Percentiles rank a stretch among this genome's conserved stretches.
phyloP scores from a whole-genome alignment of 805 yeast species.

The Pichia occidentalis region DNA sequence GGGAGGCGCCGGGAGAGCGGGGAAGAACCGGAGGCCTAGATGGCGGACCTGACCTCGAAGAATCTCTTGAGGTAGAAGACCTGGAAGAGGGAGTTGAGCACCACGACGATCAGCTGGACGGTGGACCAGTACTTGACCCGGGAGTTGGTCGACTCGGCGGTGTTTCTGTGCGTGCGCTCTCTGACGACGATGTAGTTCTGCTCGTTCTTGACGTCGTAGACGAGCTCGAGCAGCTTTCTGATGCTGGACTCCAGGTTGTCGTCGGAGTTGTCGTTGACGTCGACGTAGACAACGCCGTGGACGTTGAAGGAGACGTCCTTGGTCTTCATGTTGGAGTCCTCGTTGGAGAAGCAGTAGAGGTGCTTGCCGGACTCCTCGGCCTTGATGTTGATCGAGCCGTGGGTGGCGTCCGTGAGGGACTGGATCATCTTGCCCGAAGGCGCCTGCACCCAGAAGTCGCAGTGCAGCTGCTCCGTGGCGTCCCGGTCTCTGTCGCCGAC shows the following conservation, averaged over 20 bases:
- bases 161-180: constrained; percentile 96
- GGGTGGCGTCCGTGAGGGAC: constrained; percentile 53
- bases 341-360: constrained; percentile 89
- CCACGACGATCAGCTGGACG: constrained; percentile 82
- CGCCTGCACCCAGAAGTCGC: constrained; percentile 52
- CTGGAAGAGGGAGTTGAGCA: constrained; percentile 83
- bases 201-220: constrained; percentile 86
- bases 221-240: constrained; percentile 62
- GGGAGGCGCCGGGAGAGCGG: too few relatives aligned
- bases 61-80: constrained; percentile 89
- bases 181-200: constrained; percentile 89
- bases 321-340: constrained; percentile 60
- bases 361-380: constrained; percentile 69
- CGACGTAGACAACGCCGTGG: constrained; percentile 86
- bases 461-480: constrained; percentile 55
- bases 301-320: constrained; percentile 94
- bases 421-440: constrained; percentile 45
- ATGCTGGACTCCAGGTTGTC: constrained; percentile 83
- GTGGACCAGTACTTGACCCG: constrained; percentile 98
- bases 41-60: constrained; percentile 89
- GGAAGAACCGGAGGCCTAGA: constrained; percentile 34
- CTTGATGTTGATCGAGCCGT: constrained; percentile 69
- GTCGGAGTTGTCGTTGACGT: constrained; percentile 55
- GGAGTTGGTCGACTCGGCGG: constrained; percentile 95
- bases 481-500: constrained; percentile 83